Percentiles rank a stretch among this genome's conserved stretches.
phyloP scores from a whole-genome alignment of 805 yeast species.

The Wickerhamiella allomyrinae region DNA sequence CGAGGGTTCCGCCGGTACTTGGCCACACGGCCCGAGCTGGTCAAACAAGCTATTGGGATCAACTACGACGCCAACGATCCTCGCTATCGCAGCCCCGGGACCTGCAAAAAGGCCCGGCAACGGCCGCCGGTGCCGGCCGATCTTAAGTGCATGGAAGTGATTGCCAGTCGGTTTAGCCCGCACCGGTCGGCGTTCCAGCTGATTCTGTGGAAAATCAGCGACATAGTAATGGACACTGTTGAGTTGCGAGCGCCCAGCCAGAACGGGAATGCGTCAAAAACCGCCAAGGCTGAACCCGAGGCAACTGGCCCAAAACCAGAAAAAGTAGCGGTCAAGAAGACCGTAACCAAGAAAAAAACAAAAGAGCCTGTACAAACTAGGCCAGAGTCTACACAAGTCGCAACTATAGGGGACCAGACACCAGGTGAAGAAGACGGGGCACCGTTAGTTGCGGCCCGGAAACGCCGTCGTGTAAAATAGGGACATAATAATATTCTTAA shows the following conservation, averaged over 20 bases:
- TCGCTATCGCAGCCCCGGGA: slow-evolving; percentile 20
- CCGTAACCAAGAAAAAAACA: neutral
- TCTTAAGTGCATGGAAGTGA: slow-evolving; percentile 42
- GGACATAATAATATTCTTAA: neutral
- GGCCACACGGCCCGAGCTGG: slow-evolving; percentile 25
- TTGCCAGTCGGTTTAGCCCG: slow-evolving; percentile 51
- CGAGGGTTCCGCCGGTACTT: slow-evolving; percentile 62
- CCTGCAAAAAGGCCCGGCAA: slow-evolving; percentile 26
- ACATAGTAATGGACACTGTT: slow-evolving; percentile 34
- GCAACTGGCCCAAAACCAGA: neutral
- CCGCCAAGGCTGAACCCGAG: neutral
- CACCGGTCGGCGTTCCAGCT: slow-evolving; percentile 55
- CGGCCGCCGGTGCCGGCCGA: slow-evolving; percentile 21
- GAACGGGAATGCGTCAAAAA: neutral
- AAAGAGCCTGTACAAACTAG: too few relatives aligned
- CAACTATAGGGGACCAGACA: too few relatives aligned
- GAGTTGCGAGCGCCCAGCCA: slow-evolving; percentile 4
- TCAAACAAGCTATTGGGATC: slow-evolving; percentile 29
- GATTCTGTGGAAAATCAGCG: slow-evolving; percentile 56
- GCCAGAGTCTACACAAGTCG: too few relatives aligned
- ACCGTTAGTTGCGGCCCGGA: too few relatives aligned
- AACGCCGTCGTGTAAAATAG: too few relatives aligned
- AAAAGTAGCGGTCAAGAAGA: neutral
- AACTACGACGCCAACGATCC: slow-evolving; percentile 14
- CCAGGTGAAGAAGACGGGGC: too few relatives aligned